phyloP scores from a whole-genome alignment of 202 grass and related monocot species.

The Setaria italica region DNA sequence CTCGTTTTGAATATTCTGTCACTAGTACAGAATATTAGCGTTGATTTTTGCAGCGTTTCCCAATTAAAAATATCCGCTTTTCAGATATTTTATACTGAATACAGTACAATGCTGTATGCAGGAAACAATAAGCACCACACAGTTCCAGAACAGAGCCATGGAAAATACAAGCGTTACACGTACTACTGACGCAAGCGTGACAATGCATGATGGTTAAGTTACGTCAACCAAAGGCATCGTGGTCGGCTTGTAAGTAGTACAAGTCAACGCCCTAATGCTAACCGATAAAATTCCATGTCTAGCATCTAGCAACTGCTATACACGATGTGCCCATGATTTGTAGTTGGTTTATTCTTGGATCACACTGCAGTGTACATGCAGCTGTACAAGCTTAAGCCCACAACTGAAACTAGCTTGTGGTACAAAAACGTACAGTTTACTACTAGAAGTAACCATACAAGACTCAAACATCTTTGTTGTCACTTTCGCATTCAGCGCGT shows the following conservation, averaged over 20 bases:
- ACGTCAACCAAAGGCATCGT: neutral
- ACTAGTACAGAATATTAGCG: too few relatives aligned
- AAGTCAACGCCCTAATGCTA: neutral
- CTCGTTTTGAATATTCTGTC: too few relatives aligned
- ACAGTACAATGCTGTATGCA: too few relatives aligned
- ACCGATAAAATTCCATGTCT: neutral
- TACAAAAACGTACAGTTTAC: neutral
- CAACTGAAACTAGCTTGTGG: neutral
- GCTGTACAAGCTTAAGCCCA: neutral
- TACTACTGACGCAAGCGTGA: conserved; percentile 17
- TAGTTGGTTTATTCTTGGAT: neutral
- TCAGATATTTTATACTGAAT: too few relatives aligned
- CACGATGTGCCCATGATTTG: neutral
- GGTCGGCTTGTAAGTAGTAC: neutral
- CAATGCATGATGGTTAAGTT: neutral
- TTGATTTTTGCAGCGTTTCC: too few relatives aligned
- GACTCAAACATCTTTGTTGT: neutral
- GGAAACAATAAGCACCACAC: too few relatives aligned
- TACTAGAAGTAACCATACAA: neutral
- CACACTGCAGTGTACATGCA: neutral
- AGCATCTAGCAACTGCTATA: neutral
- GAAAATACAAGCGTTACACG: neutral
- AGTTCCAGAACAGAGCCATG: too few relatives aligned
- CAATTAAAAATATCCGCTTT: too few relatives aligned
- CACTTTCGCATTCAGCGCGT: neutral